A percentile compares a stretch with the other conserved stretches of the same genome.
phyloP scores from a whole-genome alignment of 108 stramenopile genomes.

The Nitzschia palea region DNA sequence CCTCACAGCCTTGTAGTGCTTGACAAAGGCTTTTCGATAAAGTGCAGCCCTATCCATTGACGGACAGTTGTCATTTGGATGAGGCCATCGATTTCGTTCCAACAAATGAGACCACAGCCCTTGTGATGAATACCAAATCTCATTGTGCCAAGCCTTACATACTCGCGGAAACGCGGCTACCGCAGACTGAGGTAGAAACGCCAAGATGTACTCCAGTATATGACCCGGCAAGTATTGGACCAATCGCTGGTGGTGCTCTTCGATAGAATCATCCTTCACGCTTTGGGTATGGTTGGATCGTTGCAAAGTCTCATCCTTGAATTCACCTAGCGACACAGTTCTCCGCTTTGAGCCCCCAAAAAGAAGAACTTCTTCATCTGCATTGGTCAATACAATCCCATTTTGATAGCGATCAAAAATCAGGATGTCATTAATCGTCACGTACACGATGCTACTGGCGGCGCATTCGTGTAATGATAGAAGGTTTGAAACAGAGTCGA shows the following conservation, averaged over 20 bases:
- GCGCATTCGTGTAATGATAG: slow-evolving; percentile 23
- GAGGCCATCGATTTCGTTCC: slow-evolving; percentile 48
- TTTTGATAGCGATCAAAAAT: slow-evolving; percentile 57
- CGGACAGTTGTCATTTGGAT: background rate
- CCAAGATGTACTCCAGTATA: slow-evolving; percentile 48
- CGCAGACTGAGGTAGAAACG: slow-evolving; percentile 41
- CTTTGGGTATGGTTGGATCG: background rate
- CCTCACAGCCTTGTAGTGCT: slow-evolving; percentile 43
- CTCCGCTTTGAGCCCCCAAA: slow-evolving; percentile 12
- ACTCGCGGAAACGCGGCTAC: slow-evolving; percentile 38
- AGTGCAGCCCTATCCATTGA: background rate
- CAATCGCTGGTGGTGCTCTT: background rate
- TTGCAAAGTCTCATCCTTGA: slow-evolving; percentile 2
- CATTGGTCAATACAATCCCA: slow-evolving; percentile 33
- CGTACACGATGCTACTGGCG: slow-evolving; percentile 45
- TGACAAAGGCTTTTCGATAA: slow-evolving; percentile 30
- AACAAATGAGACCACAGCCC: slow-evolving; percentile 47
- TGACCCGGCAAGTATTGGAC: slow-evolving; percentile 31
- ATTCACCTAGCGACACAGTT: slow-evolving; percentile 14
- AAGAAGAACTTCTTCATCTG: background rate
- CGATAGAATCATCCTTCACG: background rate
- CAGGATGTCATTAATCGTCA: slow-evolving; percentile 30
- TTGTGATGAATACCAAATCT: slow-evolving; percentile 52
- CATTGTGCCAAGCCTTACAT: slow-evolving; percentile 49
- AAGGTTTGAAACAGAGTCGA: slow-evolving; percentile 13